Conservation (phyloP, 371 early-diverging fungal species). For the Capillidium heterosporum region DNA sequence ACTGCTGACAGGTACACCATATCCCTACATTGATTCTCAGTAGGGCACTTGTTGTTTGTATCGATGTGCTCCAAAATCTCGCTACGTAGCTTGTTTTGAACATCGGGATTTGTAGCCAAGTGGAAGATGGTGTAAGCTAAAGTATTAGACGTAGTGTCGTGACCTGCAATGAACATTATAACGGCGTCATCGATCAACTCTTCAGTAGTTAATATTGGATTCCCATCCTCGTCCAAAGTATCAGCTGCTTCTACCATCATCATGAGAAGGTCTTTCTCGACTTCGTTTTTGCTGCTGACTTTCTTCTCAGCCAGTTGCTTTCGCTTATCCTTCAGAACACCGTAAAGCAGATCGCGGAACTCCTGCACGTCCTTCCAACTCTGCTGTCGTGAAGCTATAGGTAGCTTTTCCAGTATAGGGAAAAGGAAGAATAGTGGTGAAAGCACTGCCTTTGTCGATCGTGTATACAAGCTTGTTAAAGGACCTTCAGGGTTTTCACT, state of each 20-base stretch:
- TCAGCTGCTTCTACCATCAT: background rate
- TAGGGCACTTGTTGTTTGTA: background rate
- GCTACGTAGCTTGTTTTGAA: background rate
- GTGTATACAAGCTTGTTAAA: conserved; percentile 12
- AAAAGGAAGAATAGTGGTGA: conserved; percentile 4
- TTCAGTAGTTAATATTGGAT: too few species aligned
- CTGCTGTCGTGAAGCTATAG: background rate
- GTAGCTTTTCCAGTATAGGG: background rate
- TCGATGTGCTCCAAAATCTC: background rate
- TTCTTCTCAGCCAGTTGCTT: background rate
- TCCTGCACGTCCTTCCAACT: background rate
- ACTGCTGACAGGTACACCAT: background rate
- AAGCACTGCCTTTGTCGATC: conserved; percentile 6
- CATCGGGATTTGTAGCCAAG: background rate
- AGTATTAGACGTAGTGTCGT: background rate
- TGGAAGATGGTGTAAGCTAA: background rate
- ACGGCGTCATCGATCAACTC: background rate
- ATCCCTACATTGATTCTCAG: background rate
- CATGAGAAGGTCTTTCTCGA: conserved; percentile 4
- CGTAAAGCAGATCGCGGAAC: background rate
- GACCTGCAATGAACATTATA: background rate
- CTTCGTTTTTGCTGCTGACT: background rate
- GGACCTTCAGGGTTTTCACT: conserved; percentile 6
- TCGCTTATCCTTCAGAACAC: background rate
- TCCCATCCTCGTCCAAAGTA: too few species aligned